Base-by-base conservation (phyloP, 352 stramenopile genomes). In the Discostella stelligera region DNA sequence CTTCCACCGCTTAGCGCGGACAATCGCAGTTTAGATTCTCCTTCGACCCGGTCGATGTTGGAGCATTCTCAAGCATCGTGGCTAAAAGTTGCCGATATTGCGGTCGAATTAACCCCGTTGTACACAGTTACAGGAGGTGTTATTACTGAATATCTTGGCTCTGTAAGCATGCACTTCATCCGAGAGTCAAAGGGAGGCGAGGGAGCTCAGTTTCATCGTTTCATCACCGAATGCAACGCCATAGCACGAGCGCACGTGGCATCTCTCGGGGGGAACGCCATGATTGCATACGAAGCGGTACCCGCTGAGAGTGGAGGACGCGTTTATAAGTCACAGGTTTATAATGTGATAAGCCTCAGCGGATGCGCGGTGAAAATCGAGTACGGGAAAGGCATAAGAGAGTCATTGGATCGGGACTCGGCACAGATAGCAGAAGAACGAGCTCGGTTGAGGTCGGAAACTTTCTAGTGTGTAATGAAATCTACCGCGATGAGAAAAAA, bases 311-410 rank as follows among this genome's bases (percentile, higher is more conserved):
- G 78, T 48, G 88, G 88, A 44, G 88, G 88, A 13, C 71, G 79
- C 71, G 88, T 94, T 8, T 94, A 92, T 76, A 94, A 92, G 54
- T 89, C 78, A 20, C 80, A 90, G 70, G 85, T 94, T 23, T 94
- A 94, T 75, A 94, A 94, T 69, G 86, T 94, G 6, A 89, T 94
- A 60, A 89, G 80, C 16, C 67, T 94, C 1, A 86, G 66, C 18
- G 85, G 83, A 14, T 87, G 74, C 58, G 85, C 85, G n/a, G 85
- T 90, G 18, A 85, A 78, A 52, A 74, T 90, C n/a, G 83, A 89
- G 59, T 89, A 86, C 55, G 25, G 55, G 21, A 44, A 62, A 39
- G 74, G 55, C 14, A 30, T 49, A 58, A 21, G 65, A 44, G 37
- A 70, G 55, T 9, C 39, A 20, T 50, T 63, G 41, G 48, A 62